Conservation (phyloP, 1,139 yeast species). For the Lodderomyces metapsilosis region DNA sequence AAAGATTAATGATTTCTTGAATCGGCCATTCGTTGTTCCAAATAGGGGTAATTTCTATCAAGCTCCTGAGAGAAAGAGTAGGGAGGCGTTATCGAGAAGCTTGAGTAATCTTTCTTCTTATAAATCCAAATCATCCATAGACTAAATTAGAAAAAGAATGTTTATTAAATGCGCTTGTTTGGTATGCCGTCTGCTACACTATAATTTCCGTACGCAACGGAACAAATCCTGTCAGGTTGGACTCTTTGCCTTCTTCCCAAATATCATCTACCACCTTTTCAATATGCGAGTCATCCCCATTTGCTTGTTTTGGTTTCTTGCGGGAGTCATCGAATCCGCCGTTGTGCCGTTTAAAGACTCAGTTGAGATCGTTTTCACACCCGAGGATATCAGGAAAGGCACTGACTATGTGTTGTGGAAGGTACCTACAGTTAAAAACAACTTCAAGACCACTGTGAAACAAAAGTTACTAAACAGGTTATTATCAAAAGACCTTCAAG, state of each 20-base stretch:
- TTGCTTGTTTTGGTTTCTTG: neutral
- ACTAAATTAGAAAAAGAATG: slow-evolving; percentile 7
- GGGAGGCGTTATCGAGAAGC: slow-evolving; percentile 28
- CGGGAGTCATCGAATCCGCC: slow-evolving; percentile 2
- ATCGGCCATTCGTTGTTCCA: slow-evolving; percentile 37
- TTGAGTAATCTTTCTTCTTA: slow-evolving; percentile 21
- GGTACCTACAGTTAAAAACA: slow-evolving; percentile 21
- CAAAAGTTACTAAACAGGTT: slow-evolving; percentile 20
- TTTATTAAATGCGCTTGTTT: no score
- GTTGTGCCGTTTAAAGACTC: slow-evolving; percentile 17
- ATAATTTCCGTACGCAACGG: no score
- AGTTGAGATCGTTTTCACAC: slow-evolving; percentile 24
- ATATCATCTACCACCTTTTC: neutral
- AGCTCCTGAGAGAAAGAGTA: slow-evolving; percentile 25
- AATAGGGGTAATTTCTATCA: slow-evolving; percentile 19
- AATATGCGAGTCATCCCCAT: neutral
- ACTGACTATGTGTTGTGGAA: slow-evolving; percentile 21
- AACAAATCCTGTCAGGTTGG: no score
- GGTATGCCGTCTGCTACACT: no score
- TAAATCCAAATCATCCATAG: slow-evolving; percentile 15
- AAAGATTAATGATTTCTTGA: slow-evolving; percentile 26
- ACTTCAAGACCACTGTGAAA: slow-evolving; percentile 38
- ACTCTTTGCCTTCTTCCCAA: neutral
- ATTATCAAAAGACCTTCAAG: slow-evolving; percentile 16
- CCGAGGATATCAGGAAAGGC: slow-evolving; percentile 25